These are phyloP conservation scores for Xylariaceae sp. DNA, from an alignment of 2,329 filamentous ascomycete genomes.

Conservation along the genomic window DNA sequence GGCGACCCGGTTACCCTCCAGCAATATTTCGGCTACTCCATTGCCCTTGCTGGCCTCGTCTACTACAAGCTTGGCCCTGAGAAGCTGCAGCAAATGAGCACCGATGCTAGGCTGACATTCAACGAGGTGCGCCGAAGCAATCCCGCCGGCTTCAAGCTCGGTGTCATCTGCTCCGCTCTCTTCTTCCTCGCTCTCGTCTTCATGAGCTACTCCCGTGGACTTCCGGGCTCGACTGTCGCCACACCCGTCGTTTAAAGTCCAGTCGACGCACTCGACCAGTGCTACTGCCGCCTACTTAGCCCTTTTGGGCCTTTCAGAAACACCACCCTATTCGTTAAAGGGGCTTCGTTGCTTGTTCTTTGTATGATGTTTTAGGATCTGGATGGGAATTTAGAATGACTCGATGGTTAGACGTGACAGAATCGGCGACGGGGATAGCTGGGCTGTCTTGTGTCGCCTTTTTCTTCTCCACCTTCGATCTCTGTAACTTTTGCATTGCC, in stretches of 20 bases:
- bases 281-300: not conserved
- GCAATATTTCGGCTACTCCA: constrained; percentile 65
- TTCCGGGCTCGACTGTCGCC: constrained; percentile 13
- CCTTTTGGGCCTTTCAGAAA: constrained; percentile 1
- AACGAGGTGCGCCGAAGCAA: constrained; percentile 21
- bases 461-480: constrained; percentile 4
- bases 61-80: constrained; percentile 28
- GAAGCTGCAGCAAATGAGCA: constrained; percentile 24
- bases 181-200: constrained; percentile 16
- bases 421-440: constrained; percentile 6
- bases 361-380: constrained; percentile 2
- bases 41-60: constrained; percentile 41
- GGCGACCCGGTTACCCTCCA: constrained; percentile 57
- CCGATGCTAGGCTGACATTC: constrained; percentile 17
- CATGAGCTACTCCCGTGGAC: constrained; percentile 18
- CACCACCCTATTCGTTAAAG: constrained; percentile 13
- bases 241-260: constrained; percentile 12
- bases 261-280: not conserved
- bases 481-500: constrained; percentile 4
- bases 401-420: constrained; percentile 4
- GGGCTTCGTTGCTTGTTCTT: constrained; percentile 14
- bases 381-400: constrained; percentile 5
- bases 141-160: constrained; percentile 19
- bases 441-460: constrained; percentile 9
- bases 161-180: constrained; percentile 17